Percentiles rank a stretch among this genome's conserved stretches.
These are phyloP conservation scores for Sarocladium brachiariae DNA, from an alignment of 2,329 filamentous ascomycete genomes.

Conservation along the genomic window DNA sequence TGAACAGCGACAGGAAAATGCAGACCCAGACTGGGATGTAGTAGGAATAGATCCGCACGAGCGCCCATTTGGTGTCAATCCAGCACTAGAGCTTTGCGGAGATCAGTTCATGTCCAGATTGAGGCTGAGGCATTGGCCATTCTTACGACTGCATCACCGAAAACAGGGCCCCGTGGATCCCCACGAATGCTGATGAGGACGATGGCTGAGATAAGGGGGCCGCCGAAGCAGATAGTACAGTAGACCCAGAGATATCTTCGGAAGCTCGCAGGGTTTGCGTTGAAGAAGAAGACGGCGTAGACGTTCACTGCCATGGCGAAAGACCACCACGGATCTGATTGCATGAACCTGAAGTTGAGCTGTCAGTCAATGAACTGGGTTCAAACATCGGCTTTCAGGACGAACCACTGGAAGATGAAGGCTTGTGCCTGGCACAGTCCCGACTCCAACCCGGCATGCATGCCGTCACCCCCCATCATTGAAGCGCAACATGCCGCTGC, in stretches of 20 bases:
- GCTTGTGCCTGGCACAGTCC: conserved; percentile 55
- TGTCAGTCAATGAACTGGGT: not conserved
- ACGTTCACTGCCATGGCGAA: conserved; percentile 79
- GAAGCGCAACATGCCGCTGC: conserved; percentile 56
- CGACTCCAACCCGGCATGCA: conserved; percentile 45
- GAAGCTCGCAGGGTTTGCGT: conserved; percentile 55
- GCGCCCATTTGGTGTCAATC: conserved; percentile 47
- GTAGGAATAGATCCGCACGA: conserved; percentile 51
- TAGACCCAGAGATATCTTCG: conserved; percentile 65
- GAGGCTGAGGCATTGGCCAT: not conserved
- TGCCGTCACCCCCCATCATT: conserved; percentile 61
- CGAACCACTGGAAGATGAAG: conserved; percentile 61
- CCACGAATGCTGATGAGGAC: conserved; percentile 53
- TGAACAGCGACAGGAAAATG: conserved; percentile 45
- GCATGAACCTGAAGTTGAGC: conserved; percentile 58
- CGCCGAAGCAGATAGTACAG: conserved; percentile 59
- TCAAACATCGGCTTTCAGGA: conserved; percentile 3
- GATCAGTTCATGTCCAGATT: conserved; percentile 12
- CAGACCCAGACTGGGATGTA: conserved; percentile 56
- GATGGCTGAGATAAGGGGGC: conserved; percentile 61
- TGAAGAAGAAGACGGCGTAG: conserved; percentile 58
- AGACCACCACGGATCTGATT: conserved; percentile 69
- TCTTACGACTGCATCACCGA: conserved; percentile 50
- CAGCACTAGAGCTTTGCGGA: conserved; percentile 50
- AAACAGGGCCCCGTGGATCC: conserved; percentile 33